Evolutionary conservation across 2,329 filamentous ascomycete genomes (phyloP), one percentile per base, ranked within the genome.

Genomic region (Teratosphaeria zuluensis): DNA sequence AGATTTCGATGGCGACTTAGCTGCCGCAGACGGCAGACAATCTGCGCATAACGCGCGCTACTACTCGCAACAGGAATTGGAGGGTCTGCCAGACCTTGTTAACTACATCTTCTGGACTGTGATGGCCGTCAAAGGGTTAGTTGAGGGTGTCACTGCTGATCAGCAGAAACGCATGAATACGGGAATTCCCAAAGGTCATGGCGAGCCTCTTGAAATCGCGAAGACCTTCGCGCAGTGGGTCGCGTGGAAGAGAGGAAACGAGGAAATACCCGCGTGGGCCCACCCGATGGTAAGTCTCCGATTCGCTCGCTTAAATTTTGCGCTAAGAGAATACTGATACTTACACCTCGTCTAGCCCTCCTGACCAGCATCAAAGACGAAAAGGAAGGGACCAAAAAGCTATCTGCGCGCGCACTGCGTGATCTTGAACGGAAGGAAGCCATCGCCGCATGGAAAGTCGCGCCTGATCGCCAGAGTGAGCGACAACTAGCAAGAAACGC

Each of bases 201-300:
- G 81, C 38, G 84, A 87, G 58, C 83, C 84, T 4, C 70, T 86
- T n/a, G 78, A 82, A 32, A 72, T 82, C 35, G 80, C 83, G 58
- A 79, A 80, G 64, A 79, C 73, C 16, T 86, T 87, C 63, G 84
- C 83, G 4, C 75, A 85, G 58, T 87, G 84, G 84, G 79, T 82
- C 59, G 82, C 84, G 2, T 87, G 84, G 84, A 87, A 87, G 69
- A 80, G 81, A 57, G 84, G 84, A 11, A 85, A 86, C 66, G 83
- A 85, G 62, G 74, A 74, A 58, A 81, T 84, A 54, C 82, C 84
- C 32, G 75, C 79, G 52, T 87, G 84, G 84, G 83, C 83, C 48
- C 77, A 81, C 58, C 81, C 81, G 81, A 84, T 63, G 42, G 42
- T 48, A 48, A 19, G n/a, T 19, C 42, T 48, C 42, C 42, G 42